Evolutionary conservation across 306 rosid genomes (phyloP).

Genomic region (Aeschynomene evenia): DNA sequence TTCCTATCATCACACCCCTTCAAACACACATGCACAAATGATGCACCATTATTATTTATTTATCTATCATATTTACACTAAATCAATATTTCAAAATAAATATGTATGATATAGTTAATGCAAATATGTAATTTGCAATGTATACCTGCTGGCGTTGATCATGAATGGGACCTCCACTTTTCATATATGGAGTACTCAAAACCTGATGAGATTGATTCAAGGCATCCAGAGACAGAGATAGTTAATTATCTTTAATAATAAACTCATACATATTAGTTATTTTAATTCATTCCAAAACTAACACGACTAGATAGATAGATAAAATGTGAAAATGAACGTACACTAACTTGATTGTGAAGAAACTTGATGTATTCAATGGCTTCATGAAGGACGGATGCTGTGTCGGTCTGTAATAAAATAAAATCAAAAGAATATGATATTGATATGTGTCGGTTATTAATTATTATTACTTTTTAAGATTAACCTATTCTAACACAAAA

Average conservation of each 20-base stretch:
- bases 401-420: conserved; percentile 81
- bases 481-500: too few species aligned
- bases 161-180: conserved; percentile 59
- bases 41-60: too few species aligned
- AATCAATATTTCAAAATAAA: too few species aligned
- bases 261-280: neutral
- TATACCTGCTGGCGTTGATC: conserved; percentile 50
- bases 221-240: neutral
- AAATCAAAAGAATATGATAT: conserved; percentile 6
- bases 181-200: conserved; percentile 75
- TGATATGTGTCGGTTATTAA: neutral
- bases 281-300: neutral
- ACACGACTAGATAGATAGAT: neutral
- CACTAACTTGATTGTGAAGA: conserved; percentile 88
- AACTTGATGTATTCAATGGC: conserved; percentile 84
- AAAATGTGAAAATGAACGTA: conserved; percentile 46
- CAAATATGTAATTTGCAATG: neutral
- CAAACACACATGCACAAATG: neutral
- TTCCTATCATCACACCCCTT: conserved; percentile 39
- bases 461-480: neutral
- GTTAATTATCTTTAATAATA: too few species aligned
- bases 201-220: conserved; percentile 59
- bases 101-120: neutral
- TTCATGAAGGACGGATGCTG: conserved; percentile 88
- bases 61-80: too few species aligned